These are phyloP conservation scores for Pilobolus umbonatus DNA, from an alignment of 192 early-diverging fungal genomes.

Conservation along the genomic window DNA sequence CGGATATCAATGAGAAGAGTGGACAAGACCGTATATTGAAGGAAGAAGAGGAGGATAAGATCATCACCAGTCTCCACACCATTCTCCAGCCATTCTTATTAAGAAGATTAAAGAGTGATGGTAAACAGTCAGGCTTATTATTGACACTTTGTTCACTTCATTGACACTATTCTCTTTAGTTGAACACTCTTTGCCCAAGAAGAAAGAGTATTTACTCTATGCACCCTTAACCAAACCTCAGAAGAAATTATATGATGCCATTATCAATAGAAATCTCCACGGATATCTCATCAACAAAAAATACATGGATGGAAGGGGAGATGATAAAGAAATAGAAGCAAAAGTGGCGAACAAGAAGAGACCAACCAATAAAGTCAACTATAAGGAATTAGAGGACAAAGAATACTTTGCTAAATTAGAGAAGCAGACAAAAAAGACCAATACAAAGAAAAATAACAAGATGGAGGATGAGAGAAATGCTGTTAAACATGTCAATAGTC, in stretches of 20 bases:
- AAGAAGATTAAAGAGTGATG: conserved; percentile 64
- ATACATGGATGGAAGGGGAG: background rate
- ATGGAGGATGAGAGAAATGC: conserved; percentile 9
- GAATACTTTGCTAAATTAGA: conserved; percentile 20
- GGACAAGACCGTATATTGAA: conserved; percentile 61
- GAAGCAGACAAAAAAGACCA: conserved; percentile 1
- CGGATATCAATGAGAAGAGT: conserved; percentile 61
- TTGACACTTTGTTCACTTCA: background rate
- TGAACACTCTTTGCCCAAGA: conserved; percentile 82
- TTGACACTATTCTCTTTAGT: conserved; percentile 46
- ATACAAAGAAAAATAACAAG: conserved; percentile 7
- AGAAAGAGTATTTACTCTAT: conserved; percentile 84
- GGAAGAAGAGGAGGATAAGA: conserved; percentile 58
- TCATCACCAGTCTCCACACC: conserved; percentile 79
- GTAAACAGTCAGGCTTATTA: conserved; percentile 29
- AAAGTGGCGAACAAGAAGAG: conserved; percentile 35
- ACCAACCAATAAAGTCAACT: conserved; percentile 32
- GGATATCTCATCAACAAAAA: conserved; percentile 49
- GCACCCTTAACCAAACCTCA: conserved; percentile 68
- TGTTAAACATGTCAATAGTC: conserved; percentile 52
- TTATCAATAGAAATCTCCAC: conserved; percentile 54
- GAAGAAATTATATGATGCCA: conserved; percentile 68
- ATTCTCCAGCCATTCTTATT: conserved; percentile 75
- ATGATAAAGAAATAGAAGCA: conserved; percentile 14
- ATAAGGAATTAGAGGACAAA: conserved; percentile 30